Conservation (phyloP, 2,329 filamentous ascomycete genomes). For the Exophiala lecanii-corni region DNA sequence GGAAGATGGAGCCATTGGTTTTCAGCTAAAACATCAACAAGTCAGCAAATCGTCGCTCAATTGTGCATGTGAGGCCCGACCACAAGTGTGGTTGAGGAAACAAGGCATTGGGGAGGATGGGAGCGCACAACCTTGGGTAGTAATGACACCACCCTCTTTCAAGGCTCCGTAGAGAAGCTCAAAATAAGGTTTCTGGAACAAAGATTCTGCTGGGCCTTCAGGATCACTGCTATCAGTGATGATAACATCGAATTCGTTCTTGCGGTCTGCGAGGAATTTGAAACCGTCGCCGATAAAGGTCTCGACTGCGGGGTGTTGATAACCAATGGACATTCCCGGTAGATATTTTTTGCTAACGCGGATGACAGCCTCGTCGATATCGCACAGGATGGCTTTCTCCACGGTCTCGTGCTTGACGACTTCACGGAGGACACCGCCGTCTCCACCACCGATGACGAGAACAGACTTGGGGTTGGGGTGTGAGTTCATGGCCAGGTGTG, state of each 20-base stretch:
- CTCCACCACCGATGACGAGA: slow-evolving; percentile 94
- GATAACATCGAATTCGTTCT: slow-evolving; percentile 98
- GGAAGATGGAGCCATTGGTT: slow-evolving; percentile 98
- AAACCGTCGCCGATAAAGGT: slow-evolving; percentile 95
- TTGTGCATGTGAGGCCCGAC: slow-evolving; percentile 6
- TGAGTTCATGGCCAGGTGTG: slow-evolving; percentile 95
- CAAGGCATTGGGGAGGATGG: slow-evolving; percentile 47
- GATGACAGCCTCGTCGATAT: slow-evolving; percentile 99
- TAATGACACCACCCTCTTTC: slow-evolving; percentile 93
- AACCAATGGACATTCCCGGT: slow-evolving; percentile 86
- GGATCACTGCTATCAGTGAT: slow-evolving; percentile 98
- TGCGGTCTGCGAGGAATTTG: slow-evolving; percentile 95
- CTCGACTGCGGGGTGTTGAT: slow-evolving; percentile 89
- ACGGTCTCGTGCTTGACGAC: slow-evolving; percentile 98
- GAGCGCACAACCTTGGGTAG: slow-evolving; percentile 99
- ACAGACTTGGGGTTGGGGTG: slow-evolving; percentile 98
- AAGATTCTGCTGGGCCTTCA: slow-evolving; percentile 88
- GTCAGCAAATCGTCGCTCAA: slow-evolving; percentile 14
- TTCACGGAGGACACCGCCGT: slow-evolving; percentile 95
- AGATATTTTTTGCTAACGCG: slow-evolving; percentile 98
- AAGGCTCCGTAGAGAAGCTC: slow-evolving; percentile 86
- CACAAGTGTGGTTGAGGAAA: slow-evolving; percentile 6
- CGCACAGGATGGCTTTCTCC: slow-evolving; percentile 92
- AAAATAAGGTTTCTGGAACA: slow-evolving; percentile 99
- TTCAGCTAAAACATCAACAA: slow-evolving; percentile 61